These are phyloP conservation scores for Ramicandelaber brevisporus DNA, from an alignment of 192 early-diverging fungal species.

Conservation along the genomic window DNA sequence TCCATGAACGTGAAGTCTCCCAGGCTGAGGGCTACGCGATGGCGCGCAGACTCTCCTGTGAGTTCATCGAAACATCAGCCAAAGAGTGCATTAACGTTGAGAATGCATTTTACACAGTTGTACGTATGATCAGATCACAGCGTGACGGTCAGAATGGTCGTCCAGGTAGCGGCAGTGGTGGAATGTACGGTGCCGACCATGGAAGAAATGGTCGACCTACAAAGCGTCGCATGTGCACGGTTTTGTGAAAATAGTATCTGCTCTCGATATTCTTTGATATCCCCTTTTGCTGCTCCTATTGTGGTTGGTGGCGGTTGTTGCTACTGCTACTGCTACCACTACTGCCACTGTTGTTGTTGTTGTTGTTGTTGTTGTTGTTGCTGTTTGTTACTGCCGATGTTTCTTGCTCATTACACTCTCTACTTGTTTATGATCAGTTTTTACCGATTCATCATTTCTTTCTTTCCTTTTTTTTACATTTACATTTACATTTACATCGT, in stretches of 20 bases:
- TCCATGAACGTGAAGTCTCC: constrained; percentile 60
- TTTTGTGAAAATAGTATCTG: constrained; percentile 6
- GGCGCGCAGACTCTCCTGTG: constrained; percentile 44
- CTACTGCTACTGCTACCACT: too few species aligned
- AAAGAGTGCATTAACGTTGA: constrained; percentile 86
- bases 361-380: too few species aligned
- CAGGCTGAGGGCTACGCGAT: constrained; percentile 57
- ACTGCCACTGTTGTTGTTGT: too few species aligned
- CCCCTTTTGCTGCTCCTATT: constrained; percentile 2
- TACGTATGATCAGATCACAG: constrained; percentile 49
- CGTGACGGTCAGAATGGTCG: constrained; percentile 20
- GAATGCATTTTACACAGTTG: constrained; percentile 57
- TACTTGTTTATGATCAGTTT: neutral
- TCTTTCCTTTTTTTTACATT: neutral
- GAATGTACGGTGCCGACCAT: too few species aligned
- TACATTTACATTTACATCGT: neutral
- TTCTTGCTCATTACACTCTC: constrained; percentile 1
- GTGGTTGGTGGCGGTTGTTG: too few species aligned
- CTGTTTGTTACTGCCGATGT: too few species aligned
- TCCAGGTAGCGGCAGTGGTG: constrained; percentile 6
- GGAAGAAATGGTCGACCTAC: constrained; percentile 13
- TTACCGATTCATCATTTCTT: constrained; percentile 2
- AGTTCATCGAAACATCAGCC: constrained; percentile 75
- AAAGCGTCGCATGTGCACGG: constrained; percentile 15
- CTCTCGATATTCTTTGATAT: neutral